Evolutionary conservation across 1,284 basidiomycete genomes (phyloP).

Genomic region (Cryptococcus amylolentus): DNA sequence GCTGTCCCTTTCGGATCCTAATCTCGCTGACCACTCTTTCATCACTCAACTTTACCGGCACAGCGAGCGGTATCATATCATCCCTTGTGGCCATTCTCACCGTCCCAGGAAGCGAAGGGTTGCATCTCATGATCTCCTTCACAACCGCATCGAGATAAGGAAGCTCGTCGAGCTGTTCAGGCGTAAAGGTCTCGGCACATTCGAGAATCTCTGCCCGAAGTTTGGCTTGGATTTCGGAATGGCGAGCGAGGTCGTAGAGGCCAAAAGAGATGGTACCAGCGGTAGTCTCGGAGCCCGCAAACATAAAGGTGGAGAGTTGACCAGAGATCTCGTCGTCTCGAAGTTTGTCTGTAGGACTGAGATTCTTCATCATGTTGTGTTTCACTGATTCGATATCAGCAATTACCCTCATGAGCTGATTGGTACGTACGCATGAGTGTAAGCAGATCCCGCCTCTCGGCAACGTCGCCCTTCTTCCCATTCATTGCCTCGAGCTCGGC

Average conservation of each 20-base stretch:
- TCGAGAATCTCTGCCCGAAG: conserved; percentile 23
- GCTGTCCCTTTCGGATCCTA: conserved; percentile 23
- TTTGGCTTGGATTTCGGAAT: conserved; percentile 15
- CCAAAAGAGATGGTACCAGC: conserved; percentile 23
- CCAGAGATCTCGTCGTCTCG: conserved; percentile 27
- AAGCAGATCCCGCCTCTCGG: conserved; percentile 20
- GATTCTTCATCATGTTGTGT: conserved; percentile 17
- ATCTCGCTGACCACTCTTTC: conserved; percentile 19
- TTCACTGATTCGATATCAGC: conserved; percentile 12
- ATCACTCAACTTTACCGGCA: conserved; percentile 17
- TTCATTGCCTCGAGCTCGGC: conserved; percentile 12
- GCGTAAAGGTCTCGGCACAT: conserved; percentile 21
- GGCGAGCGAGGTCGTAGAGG: conserved; percentile 18
- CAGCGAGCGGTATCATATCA: conserved; percentile 30
- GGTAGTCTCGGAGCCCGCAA: conserved; percentile 30
- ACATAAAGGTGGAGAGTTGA: conserved; percentile 31
- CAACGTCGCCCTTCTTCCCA: conserved; percentile 13
- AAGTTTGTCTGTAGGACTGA: conserved; percentile 19
- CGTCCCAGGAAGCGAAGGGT: conserved; percentile 20
- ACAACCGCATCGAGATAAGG: conserved; percentile 26
- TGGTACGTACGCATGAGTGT: conserved; percentile 24
- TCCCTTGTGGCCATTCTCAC: conserved; percentile 24
- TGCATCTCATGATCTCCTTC: conserved; percentile 27
- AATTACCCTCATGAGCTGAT: not conserved
- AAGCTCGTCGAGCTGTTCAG: conserved; percentile 26